Evolutionary conservation across 139 green algal species (phyloP).

Genomic region (Chlorella sp.): DNA sequence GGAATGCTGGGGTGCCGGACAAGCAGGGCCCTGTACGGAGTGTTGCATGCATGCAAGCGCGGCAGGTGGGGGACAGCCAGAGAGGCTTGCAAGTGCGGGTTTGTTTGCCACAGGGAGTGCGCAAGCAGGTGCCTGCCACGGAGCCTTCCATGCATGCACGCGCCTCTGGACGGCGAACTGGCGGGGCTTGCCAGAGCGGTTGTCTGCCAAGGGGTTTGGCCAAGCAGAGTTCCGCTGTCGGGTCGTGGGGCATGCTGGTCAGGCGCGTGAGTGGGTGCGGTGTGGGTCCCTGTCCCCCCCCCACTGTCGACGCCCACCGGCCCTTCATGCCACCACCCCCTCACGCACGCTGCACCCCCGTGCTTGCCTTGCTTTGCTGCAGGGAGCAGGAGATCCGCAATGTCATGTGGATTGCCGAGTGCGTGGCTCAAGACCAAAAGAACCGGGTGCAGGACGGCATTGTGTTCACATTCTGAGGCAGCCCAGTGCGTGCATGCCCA

Average conservation of each 20-base stretch:
- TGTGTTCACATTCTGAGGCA: slow-evolving; percentile 51
- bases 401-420: slow-evolving; percentile 96
- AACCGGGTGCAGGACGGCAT: slow-evolving; percentile 83
- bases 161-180: slow-evolving; percentile 80
- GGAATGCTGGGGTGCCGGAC: too few species aligned
- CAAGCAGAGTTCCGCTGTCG: too few species aligned
- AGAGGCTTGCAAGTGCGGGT: too few species aligned
- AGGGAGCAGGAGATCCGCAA: slow-evolving; percentile 86
- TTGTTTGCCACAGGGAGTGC: not conserved
- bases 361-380: not conserved
- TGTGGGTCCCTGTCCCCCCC: too few species aligned
- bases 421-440: slow-evolving; percentile 94
- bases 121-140: too few species aligned
- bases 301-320: too few species aligned
- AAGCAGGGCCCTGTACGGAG: too few species aligned
- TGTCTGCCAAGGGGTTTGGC: not conserved
- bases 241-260: too few species aligned
- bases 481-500: too few species aligned
- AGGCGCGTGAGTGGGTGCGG: too few species aligned
- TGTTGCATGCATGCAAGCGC: slow-evolving; percentile 92
- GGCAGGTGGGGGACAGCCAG: slow-evolving; percentile 68
- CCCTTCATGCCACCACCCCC: not conserved
- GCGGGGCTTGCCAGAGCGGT: slow-evolving; percentile 44
- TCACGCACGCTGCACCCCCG: not conserved
- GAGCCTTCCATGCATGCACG: not conserved